These are phyloP conservation scores for Didymella pinodella DNA, from an alignment of 2,329 filamentous ascomycete genomes.

Conservation along the genomic window DNA sequence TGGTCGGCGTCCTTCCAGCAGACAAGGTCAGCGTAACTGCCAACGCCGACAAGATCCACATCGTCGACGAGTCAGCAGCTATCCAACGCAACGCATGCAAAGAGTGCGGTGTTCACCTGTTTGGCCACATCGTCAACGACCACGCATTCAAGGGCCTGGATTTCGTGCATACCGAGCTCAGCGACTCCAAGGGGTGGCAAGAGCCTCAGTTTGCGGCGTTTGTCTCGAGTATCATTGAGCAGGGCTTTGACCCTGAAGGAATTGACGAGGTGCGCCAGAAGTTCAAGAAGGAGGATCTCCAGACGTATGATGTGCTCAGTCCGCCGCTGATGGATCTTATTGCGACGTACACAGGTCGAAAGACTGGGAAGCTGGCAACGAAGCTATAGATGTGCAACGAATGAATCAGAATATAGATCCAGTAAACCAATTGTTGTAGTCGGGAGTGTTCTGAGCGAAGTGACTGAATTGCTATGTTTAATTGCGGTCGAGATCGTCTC, in stretches of 20 bases:
- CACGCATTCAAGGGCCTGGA: constrained; percentile 74
- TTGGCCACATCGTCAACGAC: constrained; percentile 69
- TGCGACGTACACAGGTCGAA: constrained; percentile 62
- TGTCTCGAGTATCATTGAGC: constrained; percentile 72
- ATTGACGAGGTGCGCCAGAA: constrained; percentile 64
- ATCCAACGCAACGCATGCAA: constrained; percentile 60
- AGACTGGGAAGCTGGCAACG: constrained; percentile 42
- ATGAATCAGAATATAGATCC: neutral
- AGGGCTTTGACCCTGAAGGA: constrained; percentile 65
- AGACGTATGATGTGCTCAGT: constrained; percentile 69
- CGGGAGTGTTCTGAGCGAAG: too few species aligned
- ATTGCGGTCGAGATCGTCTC: neutral
- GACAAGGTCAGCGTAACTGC: constrained; percentile 65
- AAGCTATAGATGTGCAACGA: constrained; percentile 30
- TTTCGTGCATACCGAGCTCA: constrained; percentile 72
- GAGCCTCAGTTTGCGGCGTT: constrained; percentile 75
- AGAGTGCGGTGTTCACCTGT: constrained; percentile 66
- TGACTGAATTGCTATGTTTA: too few species aligned
- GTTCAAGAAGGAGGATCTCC: constrained; percentile 64
- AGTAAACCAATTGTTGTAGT: too few species aligned
- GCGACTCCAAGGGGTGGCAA: constrained; percentile 70
- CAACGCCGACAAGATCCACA: constrained; percentile 64
- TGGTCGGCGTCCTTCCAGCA: constrained; percentile 68
- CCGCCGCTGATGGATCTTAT: constrained; percentile 68
- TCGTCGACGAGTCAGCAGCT: constrained; percentile 65